Conservation (phyloP, 495 filamentous ascomycete species). For the Parathielavia hyrcaniae region DNA sequence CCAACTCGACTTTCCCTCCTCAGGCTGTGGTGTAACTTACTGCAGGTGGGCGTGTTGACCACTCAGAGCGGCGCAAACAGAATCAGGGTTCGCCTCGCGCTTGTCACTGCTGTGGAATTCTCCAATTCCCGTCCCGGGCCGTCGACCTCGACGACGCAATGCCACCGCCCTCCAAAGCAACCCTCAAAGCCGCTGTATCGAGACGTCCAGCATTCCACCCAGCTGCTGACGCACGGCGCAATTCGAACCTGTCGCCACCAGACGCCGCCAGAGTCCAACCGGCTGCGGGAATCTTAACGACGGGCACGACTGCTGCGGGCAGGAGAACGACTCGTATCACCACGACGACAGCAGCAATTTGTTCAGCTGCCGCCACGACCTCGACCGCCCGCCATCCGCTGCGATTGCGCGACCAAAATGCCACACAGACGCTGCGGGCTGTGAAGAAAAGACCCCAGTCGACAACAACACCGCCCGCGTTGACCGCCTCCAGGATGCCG, state of each 20-base stretch:
- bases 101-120: neutral
- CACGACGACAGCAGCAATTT: constrained; percentile 20
- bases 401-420: constrained; percentile 41
- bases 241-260: neutral
- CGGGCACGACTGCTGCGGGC: constrained; percentile 24
- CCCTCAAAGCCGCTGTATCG: neutral
- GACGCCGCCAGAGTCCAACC: constrained; percentile 20
- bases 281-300: constrained; percentile 33
- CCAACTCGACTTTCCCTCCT: constrained; percentile 5
- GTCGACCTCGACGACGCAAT: constrained; percentile 11
- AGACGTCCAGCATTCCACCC: constrained; percentile 7
- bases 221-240: constrained; percentile 3
- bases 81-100: constrained; percentile 24
- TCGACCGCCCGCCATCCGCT: constrained; percentile 26
- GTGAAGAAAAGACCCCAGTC: constrained; percentile 33
- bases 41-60: constrained; percentile 22
- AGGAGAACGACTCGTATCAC: constrained; percentile 30
- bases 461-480: constrained; percentile 28
- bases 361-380: constrained; percentile 10
- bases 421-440: constrained; percentile 25
- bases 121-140: neutral
- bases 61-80: constrained; percentile 30
- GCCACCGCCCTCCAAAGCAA: constrained; percentile 10
- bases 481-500: constrained; percentile 32
- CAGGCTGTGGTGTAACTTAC: neutral